Base-by-base conservation (phyloP, 2,329 filamentous ascomycete species). In the Verticillium albo-atrum region DNA sequence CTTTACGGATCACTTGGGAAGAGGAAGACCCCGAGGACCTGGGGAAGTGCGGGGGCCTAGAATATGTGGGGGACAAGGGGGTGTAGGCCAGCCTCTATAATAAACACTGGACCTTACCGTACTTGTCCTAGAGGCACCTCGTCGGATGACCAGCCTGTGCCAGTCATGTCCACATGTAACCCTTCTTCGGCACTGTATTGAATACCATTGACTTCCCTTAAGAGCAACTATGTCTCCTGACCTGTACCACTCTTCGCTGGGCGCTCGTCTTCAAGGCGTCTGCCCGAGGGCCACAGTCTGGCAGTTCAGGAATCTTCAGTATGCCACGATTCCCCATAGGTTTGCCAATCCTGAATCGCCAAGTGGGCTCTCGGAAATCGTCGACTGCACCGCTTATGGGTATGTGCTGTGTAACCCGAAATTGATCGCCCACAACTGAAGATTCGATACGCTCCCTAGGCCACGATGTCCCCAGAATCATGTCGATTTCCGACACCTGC, bases 381-480 rank as follows among this genome's bases (percentile, higher is more conserved):
- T 59, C 9, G 30, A 32, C 14, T 32, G 30, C 30, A 32, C 30
- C 30, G 14, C 30, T 32, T 10, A 7, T 14, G 30, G 30, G 30
- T 32, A 32, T 14, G 9, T 32, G 30, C 1, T 10, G 30, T 32
- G 30, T 14, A 32, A 32, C 14, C 30, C 30, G 6, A 32, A 14
- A 32, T 32, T 32, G 30, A 32, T 4, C 30, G 6, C 30, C 14
- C 30, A 23, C 7, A 26, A 26, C n/a, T 52, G 14, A 27, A 15
- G 14, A 54, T 28, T 28, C 20, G 25, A 23, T n/a, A 12, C 58
- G 17, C 70, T 27, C 25, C 10, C 12, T 47, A 78, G 75, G 3
- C 75, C 77, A 1, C 70, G 71, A 59, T 79, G 77, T 42, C 77
- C 77, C 3, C 77, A 79, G 54, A 67, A 68, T 2, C 60, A 70